Base-by-base conservation (phyloP, 2,329 filamentous ascomycete species). In the Cytospora piceae region DNA sequence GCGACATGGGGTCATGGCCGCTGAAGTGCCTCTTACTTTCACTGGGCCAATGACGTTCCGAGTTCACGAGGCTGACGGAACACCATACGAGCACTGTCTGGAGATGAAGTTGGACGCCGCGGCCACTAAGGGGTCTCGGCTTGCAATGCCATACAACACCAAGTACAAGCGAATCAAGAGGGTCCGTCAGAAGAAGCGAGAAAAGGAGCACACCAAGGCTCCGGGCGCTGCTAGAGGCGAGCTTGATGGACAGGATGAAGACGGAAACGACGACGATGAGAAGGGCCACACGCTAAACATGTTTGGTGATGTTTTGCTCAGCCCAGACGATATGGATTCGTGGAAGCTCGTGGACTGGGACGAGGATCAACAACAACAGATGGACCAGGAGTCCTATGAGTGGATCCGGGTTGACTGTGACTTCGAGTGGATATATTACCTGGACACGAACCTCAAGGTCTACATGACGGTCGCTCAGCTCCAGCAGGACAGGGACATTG, bases 391-490 rank as follows among this genome's bases (percentile, higher is more conserved):
- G 75, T 96, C 93, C 0, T 99, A 97, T 73, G 95, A 99, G 76
- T 99, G 96, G 95, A 96, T 99, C 71, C 90, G 95, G 24, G 91
- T 98, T 79, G 95, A 99, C 76, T 94, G 94, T 20, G 96, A 99
- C 77, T 98, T 98, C 71, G 95, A 99, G 76, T 99, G 95, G 95
- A 89, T 97, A 65, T 95, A 91, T 77, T 90, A 90, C 70, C 91
- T 96, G 77, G 89, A 90, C 67, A 82, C 85, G 14, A 90, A 89
- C 69, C 93, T 97, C 84, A 93, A 93, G 55, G 87, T 92, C 5
- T 98, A 98, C 82, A 99, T 99, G 96, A 97, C 95, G 75, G 88
- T 97, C 66, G 97, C 95, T 27, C 95, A 99, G 76, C 82, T 99
- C 68, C 95, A 99, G 76, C 95, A 99, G 77, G 95, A 99, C 77